Evolutionary conservation across 495 filamentous ascomycete genomes (phyloP).

Genomic region (Filosporella fistucella): DNA sequence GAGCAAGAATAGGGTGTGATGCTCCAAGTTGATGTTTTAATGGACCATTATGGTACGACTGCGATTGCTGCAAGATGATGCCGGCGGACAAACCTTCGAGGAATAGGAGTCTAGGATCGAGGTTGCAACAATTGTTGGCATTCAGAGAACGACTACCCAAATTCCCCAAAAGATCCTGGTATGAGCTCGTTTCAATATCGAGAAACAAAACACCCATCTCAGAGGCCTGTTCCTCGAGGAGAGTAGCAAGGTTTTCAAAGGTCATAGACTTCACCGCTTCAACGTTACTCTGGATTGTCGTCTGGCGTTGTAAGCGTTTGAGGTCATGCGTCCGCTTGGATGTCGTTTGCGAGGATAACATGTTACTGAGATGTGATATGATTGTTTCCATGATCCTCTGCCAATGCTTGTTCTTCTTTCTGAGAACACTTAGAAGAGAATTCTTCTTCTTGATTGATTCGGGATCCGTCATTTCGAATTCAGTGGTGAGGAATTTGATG

Average conservation of each 20-base stretch:
- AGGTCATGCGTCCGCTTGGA: slow-evolving; percentile 28
- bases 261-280: slow-evolving; percentile 25
- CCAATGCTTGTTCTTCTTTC: slow-evolving; percentile 7
- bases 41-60: slow-evolving; percentile 7
- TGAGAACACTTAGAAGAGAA: slow-evolving; percentile 2
- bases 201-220: slow-evolving; percentile 27
- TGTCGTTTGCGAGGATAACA: slow-evolving; percentile 25
- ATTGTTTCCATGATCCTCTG: slow-evolving; percentile 5
- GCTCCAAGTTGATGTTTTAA: slow-evolving; percentile 6
- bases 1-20: slow-evolving; percentile 6
- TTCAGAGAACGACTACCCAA: neutral
- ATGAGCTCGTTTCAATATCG: slow-evolving; percentile 20
- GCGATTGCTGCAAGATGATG: slow-evolving; percentile 13
- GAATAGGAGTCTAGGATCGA: slow-evolving; percentile 9
- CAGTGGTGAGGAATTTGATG: slow-evolving; percentile 10
- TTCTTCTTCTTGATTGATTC: slow-evolving; percentile 12
- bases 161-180: slow-evolving; percentile 5
- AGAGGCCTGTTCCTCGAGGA: slow-evolving; percentile 21
- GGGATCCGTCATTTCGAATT: slow-evolving; percentile 3
- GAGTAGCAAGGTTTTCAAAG: slow-evolving; percentile 20
- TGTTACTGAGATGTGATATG: slow-evolving; percentile 21
- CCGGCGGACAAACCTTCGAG: slow-evolving; percentile 15
- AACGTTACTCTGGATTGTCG: slow-evolving; percentile 22
- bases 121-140: slow-evolving; percentile 13
- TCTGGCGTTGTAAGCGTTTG: slow-evolving; percentile 24